Base-by-base conservation (phyloP, 192 early-diverging fungal species). In the Entomortierella lignicola region DNA sequence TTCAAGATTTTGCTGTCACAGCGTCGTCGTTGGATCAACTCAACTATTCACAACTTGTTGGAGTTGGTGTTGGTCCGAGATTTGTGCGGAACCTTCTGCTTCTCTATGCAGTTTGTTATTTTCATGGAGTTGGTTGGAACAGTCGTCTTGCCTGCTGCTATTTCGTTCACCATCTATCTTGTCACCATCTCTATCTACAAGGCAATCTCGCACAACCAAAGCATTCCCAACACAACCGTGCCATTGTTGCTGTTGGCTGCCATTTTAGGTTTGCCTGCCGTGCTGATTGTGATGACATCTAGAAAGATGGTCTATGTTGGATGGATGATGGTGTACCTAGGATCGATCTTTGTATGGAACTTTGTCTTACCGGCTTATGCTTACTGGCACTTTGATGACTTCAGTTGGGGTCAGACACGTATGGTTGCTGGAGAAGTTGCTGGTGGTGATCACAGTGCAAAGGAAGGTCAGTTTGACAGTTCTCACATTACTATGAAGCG, bases 81-180 rank as follows among this genome's bases (percentile, higher is more conserved):
- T 83, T 85, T 98, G 29, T 98, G 96, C 81, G 96, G 96, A 26
- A 96, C 91, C 17, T 96, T 96, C 81, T 98, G 96, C 72, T 92
- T 96, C 66, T 93, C 91, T 41, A 94, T 96, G 95, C 96, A 98
- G 90, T 98, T 98, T 85, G 87, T 97, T 42, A 90, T 98, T 54
- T 92, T 95, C 65, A 93, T 98, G 91, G 96, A 99, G 55, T 84
- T 99, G 58, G 84, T 96, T 32, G 96, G 95, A 42, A 97, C 97
- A 10, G 84, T 96, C 30, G 91, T 94, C 8, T 87, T 99, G 23
- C 97, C 97, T 0, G 95, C 95, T 25, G 95, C 96, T 31, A 94
- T 96, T 58, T 83, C 82, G 0, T 95, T 94, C 77, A 95, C 94
- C 12, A 74, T 97, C 23, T 96, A 96, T 68, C 83, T 96, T 53